Evolutionary conservation across 2,329 filamentous ascomycete species (phyloP), one percentile per base, ranked within the genome.

Genomic region (Cordyceps cicadae): DNA sequence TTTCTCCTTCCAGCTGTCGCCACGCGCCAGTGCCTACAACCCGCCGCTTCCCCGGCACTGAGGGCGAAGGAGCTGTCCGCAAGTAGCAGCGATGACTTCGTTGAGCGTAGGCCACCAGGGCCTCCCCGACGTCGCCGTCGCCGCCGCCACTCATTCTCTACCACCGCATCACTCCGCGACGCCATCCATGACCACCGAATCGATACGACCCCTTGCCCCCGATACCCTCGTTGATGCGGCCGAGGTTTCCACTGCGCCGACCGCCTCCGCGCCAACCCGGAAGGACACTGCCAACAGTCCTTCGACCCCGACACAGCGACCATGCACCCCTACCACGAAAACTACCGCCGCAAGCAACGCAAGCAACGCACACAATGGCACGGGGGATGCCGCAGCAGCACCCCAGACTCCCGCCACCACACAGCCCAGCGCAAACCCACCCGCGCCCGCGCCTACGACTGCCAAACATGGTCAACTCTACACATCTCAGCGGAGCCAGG

Each of bases 41-140:
- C 37, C 49, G 56, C 39, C n/a, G n/a, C 19, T 48, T 32, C 66
- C 62, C 62, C 65, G 67, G 56, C 37, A 57, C 43, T 67, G 65
- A 65, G 73, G 80, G 77, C 79, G 80, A 81, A 82, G 75, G 79
- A 82, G 80, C 81, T 81, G 79, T 79, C 72, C 67, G 64, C 59
- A 66, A 69, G 70, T 72, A 78, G 75, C 73, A 83, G 81, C 80
- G 80, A 83, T 84, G 81, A 82, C 79, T 82, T 84, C 81, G 81
- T 81, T 80, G 70, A 75, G 75, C 71, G 75, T 72, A 73, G 73
- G 46, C 45, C 53, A 56, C 37, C 57, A 49, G 14, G 60, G 62
- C 62, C 63, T 62, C 34, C 53, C 56, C 39, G 62, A 59, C 54
- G 57, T 54, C 55, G 37, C 53, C 7, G 51, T 55, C 48, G 53